Base-by-base conservation (phyloP, 2,329 filamentous ascomycete genomes). In the Pseudonectria buxi region DNA sequence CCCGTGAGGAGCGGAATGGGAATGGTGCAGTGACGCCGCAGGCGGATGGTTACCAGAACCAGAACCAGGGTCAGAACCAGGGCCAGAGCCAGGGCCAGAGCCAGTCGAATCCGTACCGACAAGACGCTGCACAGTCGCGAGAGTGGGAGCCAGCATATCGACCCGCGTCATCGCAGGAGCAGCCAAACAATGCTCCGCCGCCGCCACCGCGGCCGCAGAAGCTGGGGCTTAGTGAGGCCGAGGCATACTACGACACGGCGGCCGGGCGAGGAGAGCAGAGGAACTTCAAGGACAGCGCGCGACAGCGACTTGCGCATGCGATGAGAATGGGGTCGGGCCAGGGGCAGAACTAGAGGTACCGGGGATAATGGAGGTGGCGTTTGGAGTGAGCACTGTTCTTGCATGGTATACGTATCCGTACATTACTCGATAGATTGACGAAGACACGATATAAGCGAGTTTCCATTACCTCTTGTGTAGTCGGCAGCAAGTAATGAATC, bases 241-340 rank as follows among this genome's bases (percentile, higher is more conserved):
- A 62, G 36, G 40, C 49, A 2, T 62, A 54, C 36, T 58, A 61
- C 18, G 57, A 62, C 11, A 29, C 46, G 3, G 37, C 44, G 28
- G 45, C 57, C 4, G 38, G 48, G 12, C 47, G 51, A 13, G 27
- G 26, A 2, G 47, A 47, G 7, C 38, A 43, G 10, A 41, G 46
- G 1, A 51, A 22, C 18, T 22, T 22, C 18, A 22, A 53, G 34
- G 57, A 62, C 28, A 56, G 58, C 15, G 51, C 57, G 9, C 43
- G 59, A 36, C 53, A 60, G 40, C 49, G 55, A 38, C 40, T 62
- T 37, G 56, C 56, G 12, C 54, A 51, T 31, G 54, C 55, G 4
- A 59, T 61, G 57, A 54, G 55, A 35, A 46, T 55, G 32, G 53
- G 50, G 18, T 80, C 86, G 57, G 18, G 18, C 5, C 18, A 22